Evolutionary conservation across 495 filamentous ascomycete species (phyloP).

Genomic region (Aspergillus saccharolyticus): DNA sequence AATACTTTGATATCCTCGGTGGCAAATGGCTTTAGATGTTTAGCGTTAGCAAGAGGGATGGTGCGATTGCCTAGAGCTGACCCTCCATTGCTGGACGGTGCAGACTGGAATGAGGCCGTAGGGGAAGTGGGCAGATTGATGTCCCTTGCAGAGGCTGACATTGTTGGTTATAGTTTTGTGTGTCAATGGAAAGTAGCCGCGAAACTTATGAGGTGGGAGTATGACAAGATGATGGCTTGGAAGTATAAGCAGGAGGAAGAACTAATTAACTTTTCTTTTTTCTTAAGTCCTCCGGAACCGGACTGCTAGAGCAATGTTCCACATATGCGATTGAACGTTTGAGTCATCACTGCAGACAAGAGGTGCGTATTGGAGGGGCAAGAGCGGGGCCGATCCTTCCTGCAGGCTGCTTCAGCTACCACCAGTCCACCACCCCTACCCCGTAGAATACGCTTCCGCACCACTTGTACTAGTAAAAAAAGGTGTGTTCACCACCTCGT

Average conservation of each 20-base stretch:
- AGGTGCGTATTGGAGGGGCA: conserved; percentile 7
- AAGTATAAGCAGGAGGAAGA: too few relatives aligned
- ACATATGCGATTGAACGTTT: neutral
- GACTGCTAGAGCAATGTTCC: conserved; percentile 3
- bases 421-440: too few relatives aligned
- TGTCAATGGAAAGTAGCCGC: neutral
- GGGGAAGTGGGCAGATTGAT: conserved; percentile 59
- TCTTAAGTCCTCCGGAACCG: conserved; percentile 11
- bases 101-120: conserved; percentile 59
- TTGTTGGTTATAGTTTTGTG: neutral
- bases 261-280: too few relatives aligned
- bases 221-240: neutral
- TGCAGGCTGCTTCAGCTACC: neutral
- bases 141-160: conserved; percentile 20
- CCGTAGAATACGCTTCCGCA: too few relatives aligned
- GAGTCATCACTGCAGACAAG: conserved; percentile 6
- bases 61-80: conserved; percentile 28
- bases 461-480: too few relatives aligned
- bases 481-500: too few relatives aligned
- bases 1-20: conserved; percentile 95
- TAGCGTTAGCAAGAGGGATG: conserved; percentile 45
- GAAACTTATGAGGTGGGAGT: neutral
- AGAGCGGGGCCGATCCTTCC: conserved; percentile 8
- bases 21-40: conserved; percentile 91
- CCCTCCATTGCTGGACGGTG: conserved; percentile 44